Percentiles rank a stretch among this genome's conserved stretches.
phyloP scores from a whole-genome alignment of 2,329 filamentous ascomycete genomes.

The Colletotrichum sp. region DNA sequence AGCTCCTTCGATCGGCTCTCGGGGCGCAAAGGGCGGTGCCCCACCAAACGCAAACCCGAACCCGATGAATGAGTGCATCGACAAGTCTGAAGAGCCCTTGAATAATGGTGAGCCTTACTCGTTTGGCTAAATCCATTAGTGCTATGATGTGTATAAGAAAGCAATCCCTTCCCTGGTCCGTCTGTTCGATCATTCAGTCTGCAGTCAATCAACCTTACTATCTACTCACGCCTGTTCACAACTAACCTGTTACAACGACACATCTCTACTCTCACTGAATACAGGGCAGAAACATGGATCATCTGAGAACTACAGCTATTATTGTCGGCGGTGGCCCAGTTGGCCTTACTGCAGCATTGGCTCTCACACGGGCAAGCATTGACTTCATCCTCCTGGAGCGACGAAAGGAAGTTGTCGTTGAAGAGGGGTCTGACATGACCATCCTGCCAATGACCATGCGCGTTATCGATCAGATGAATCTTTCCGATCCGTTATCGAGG shows the following conservation, averaged over 20 bases:
- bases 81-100: neutral
- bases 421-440: slow-evolving; percentile 35
- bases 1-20: neutral
- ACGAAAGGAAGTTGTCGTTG: slow-evolving; percentile 27
- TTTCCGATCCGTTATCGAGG: slow-evolving; percentile 13
- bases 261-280: neutral
- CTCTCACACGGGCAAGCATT: slow-evolving; percentile 26
- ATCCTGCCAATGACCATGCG: slow-evolving; percentile 32
- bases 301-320: neutral
- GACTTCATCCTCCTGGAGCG: slow-evolving; percentile 10
- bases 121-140: neutral
- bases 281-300: neutral
- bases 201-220: neutral
- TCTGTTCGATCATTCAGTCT: neutral
- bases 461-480: slow-evolving; percentile 37
- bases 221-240: accelerated
- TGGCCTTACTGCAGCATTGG: slow-evolving; percentile 30
- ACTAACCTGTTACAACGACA: neutral
- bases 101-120: neutral
- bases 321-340: slow-evolving; percentile 31
- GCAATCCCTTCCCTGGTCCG: accelerated
- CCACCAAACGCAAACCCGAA: neutral
- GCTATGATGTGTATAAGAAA: neutral
- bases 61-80: neutral
- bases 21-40: neutral